A percentile compares a stretch with the other conserved stretches of the same genome.
Evolutionary conservation across 768 basidiomycete species (phyloP).

Genomic region (Termitomyces sp.): DNA sequence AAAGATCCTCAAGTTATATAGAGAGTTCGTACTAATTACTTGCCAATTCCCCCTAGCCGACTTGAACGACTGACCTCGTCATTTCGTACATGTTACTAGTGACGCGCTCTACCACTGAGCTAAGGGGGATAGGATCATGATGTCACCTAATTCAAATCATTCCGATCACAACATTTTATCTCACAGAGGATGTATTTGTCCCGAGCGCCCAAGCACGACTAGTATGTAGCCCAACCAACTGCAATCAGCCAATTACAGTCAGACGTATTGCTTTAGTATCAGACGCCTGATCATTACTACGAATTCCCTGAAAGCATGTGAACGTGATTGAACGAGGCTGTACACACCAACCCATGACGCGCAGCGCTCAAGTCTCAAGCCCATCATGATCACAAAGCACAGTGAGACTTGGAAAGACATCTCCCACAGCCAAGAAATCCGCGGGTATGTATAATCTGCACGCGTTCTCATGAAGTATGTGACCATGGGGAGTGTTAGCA

Average conservation of each 20-base stretch:
- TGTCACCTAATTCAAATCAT: too few relatives aligned
- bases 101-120: constrained; percentile 39
- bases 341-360: not conserved
- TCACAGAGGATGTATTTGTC: too few relatives aligned
- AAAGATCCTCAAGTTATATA: too few relatives aligned
- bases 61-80: constrained; percentile 18
- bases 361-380: not conserved
- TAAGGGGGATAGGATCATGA: constrained; percentile 29
- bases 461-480: too few relatives aligned
- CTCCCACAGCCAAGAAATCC: not conserved
- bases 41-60: constrained; percentile 17
- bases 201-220: too few relatives aligned
- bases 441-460: not conserved
- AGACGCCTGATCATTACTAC: too few relatives aligned
- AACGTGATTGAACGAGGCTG: not conserved
- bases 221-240: too few relatives aligned
- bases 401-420: not conserved
- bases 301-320: not conserved
- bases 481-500: too few relatives aligned
- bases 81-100: constrained; percentile 22
- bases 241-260: too few relatives aligned
- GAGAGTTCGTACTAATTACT: too few relatives aligned
- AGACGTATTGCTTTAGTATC: too few relatives aligned
- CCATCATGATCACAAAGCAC: not conserved
- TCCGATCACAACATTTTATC: too few relatives aligned